Conservation (phyloP, 1,284 basidiomycete genomes). For the Meripilus lineatus region DNA sequence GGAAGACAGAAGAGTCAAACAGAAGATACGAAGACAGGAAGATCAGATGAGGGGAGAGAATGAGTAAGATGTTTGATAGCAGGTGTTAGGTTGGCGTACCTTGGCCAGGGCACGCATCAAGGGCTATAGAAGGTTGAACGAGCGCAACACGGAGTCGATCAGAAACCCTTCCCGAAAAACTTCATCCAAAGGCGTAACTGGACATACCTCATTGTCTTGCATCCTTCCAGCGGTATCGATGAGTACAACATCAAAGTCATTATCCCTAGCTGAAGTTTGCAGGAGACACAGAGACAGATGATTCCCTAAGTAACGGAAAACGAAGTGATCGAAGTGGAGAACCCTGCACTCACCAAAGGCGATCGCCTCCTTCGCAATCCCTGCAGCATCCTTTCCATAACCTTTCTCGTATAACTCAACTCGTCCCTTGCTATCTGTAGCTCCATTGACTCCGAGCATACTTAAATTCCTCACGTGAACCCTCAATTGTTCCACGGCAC, state of each 20-base stretch:
- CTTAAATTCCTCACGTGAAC: conserved; percentile 96
- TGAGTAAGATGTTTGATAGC: not conserved
- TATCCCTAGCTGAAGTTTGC: conserved; percentile 85
- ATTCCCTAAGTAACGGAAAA: not conserved
- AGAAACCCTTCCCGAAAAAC: not conserved
- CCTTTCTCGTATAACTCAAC: conserved; percentile 96
- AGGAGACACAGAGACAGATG: not conserved
- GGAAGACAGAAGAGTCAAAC: no score
- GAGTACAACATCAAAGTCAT: conserved; percentile 89
- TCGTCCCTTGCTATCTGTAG: conserved; percentile 61
- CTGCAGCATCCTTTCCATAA: conserved; percentile 98
- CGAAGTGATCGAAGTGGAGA: not conserved
- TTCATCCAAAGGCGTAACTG: conserved; percentile 1
- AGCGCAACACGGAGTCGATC: conserved; percentile 5
- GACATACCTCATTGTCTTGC: conserved; percentile 91
- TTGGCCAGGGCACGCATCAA: conserved; percentile 98
- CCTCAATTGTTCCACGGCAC: conserved; percentile 96
- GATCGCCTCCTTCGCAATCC: conserved; percentile 95
- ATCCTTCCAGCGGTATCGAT: conserved; percentile 98
- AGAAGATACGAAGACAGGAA: no score
- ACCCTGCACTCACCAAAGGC: conserved; percentile 67
- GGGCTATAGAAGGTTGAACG: conserved; percentile 43
- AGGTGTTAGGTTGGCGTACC: conserved; percentile 38
- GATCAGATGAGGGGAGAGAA: conserved; percentile 4
- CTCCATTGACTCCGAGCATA: conserved; percentile 74